A percentile compares a stretch with the other conserved stretches of the same genome.
These are phyloP conservation scores for Fusarium subglutinans DNA, from an alignment of 2,329 filamentous ascomycete species.

Conservation along the genomic window DNA sequence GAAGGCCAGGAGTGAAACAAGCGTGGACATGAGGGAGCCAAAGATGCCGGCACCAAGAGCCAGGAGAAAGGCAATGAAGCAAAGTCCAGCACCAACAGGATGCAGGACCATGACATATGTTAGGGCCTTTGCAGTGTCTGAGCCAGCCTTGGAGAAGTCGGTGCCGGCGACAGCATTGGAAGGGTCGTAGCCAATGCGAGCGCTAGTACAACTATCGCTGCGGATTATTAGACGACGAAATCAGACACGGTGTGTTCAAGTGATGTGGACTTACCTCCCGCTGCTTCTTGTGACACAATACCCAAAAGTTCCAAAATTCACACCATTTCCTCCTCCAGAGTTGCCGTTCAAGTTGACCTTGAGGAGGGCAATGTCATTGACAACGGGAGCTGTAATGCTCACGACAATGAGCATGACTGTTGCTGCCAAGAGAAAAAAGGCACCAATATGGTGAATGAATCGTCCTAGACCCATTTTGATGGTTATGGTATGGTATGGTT, in stretches of 20 bases:
- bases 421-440: conserved; percentile 64
- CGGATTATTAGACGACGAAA: conserved; percentile 8
- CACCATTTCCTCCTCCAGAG: conserved; percentile 49
- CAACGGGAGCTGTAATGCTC: conserved; percentile 67
- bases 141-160: conserved; percentile 54
- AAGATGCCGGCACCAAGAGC: conserved; percentile 61
- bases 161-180: conserved; percentile 54
- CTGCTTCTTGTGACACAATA: conserved; percentile 56
- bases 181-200: conserved; percentile 65
- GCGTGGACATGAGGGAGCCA: conserved; percentile 61
- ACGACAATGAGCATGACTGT: conserved; percentile 66
- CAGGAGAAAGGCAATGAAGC: conserved; percentile 68
- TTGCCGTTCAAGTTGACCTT: conserved; percentile 58
- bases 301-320: conserved; percentile 70
- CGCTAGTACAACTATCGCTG: conserved; percentile 59
- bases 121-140: conserved; percentile 57
- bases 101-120: conserved; percentile 71
- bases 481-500: background rate
- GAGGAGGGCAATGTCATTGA: conserved; percentile 63
- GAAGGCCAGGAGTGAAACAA: conserved; percentile 62
- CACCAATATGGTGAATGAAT: conserved; percentile 66
- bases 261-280: conserved; percentile 33
- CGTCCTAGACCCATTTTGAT: conserved; percentile 58
- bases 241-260: background rate
- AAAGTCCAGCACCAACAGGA: conserved; percentile 65